Base-by-base conservation (phyloP, 1,139 yeast species). In the Kurtzmaniella natalensis region DNA sequence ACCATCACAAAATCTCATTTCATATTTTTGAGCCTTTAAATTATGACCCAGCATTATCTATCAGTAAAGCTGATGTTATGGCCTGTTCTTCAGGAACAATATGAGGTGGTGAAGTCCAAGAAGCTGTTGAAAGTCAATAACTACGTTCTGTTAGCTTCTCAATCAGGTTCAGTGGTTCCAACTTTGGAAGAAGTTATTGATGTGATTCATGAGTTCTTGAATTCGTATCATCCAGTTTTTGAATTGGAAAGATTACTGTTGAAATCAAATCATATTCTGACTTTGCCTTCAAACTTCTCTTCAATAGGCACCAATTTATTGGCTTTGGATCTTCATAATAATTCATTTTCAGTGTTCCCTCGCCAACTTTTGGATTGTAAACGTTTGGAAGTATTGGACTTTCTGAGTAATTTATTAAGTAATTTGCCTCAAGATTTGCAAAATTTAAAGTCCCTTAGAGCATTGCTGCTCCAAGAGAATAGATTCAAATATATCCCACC, bases 241-340 rank as follows among this genome's bases (percentile, higher is more conserved):
- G 64, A 62, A 22, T 66, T 78, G 11, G 77, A 76, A 38, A 64
- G 77, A 43, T 57, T 81, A 11, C 70, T 78, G 3, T 50, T 81
- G 13, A 75, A 77, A 37, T 64, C 66, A 37, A 80, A 80, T 48
- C 57, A 59, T 29, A 52, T 81, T 14, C 51, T 59, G 0, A 57
- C 59, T 9, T 55, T 81, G 7, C 85, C 88, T 0, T 45, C 54
- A 1, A 65, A 66, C 37, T 68, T 83, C 42, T 46, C 56, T 9
- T 52, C 57, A 19, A 58, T 83, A 42, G 51, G 70, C n/a, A 40
- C 38, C 17, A 59, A 63, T 34, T 57, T 84, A 37, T 64, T 76
- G 34, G 82, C 80, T 45, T 59, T 85, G 39, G 92, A 85, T 51
- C 60, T 85, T 31, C 82, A 83, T 46, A 67, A 70, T 42, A 85